Conservation (phyloP, 2,329 filamentous ascomycete species). For the Magnaporthiopsis rhizophila region DNA sequence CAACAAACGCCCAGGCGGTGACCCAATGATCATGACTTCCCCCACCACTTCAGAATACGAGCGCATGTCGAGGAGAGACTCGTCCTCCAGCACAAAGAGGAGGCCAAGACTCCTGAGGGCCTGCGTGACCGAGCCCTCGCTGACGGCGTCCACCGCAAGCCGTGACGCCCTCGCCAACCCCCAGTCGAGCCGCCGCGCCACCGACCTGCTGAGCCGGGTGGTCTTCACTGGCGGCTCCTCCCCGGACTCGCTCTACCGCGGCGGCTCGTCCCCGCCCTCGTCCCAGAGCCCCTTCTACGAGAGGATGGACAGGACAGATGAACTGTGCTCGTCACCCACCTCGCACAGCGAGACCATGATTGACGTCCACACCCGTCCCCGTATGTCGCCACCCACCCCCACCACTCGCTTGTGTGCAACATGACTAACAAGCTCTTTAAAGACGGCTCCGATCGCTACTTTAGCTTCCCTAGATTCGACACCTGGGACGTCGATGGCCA, state of each 20-base stretch:
- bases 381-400: background rate
- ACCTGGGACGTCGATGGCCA: constrained; percentile 48
- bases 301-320: constrained; percentile 16
- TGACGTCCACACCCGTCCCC: constrained; percentile 16
- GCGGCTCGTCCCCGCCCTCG: constrained; percentile 24
- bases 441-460: constrained; percentile 48
- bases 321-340: constrained; percentile 19
- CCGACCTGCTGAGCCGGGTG: constrained; percentile 47
- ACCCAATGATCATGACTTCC: background rate
- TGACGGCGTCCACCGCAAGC: constrained; percentile 47
- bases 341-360: constrained; percentile 20
- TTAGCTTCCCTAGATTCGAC: constrained; percentile 69
- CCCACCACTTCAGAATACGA: constrained; percentile 1
- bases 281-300: constrained; percentile 29
- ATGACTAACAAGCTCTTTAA: constrained; percentile 11
- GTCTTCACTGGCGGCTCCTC: constrained; percentile 39
- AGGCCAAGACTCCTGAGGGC: constrained; percentile 48
- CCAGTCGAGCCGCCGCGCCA: constrained; percentile 40
- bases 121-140: constrained; percentile 48
- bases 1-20: background rate
- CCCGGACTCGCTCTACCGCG: constrained; percentile 21
- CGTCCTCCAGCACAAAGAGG: constrained; percentile 30
- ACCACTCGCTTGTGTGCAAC: background rate
- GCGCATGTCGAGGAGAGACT: constrained; percentile 27
- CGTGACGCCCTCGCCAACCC: constrained; percentile 41